phyloP scores from a whole-genome alignment of 2,329 filamentous ascomycete species.

The Monilinia fructigena region DNA sequence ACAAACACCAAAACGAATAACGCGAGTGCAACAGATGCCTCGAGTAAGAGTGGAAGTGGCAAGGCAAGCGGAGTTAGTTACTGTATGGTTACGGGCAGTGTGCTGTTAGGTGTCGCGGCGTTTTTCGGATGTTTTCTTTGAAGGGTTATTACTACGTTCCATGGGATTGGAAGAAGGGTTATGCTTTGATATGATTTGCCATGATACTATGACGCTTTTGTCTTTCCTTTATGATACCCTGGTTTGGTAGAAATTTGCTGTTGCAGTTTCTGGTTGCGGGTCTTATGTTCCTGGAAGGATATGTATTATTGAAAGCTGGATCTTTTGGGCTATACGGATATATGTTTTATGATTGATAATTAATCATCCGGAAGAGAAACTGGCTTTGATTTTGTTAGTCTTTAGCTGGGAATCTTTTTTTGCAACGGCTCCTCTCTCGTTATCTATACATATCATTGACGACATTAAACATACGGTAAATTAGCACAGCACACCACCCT shows the following conservation, averaged over 20 bases:
- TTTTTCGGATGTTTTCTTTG: conserved; percentile 12
- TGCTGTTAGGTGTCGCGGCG: conserved; percentile 5
- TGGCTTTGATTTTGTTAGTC: not conserved
- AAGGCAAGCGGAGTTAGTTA: conserved; percentile 13
- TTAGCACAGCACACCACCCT: too few species aligned
- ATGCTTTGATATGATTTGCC: not conserved
- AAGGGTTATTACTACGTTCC: not conserved
- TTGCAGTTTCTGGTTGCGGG: not conserved
- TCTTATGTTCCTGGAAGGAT: not conserved
- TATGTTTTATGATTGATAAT: not conserved
- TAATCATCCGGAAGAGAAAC: not conserved
- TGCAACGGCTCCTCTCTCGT: too few species aligned
- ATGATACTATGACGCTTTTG: not conserved
- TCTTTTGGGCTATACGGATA: not conserved
- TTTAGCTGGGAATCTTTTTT: not conserved
- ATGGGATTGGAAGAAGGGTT: not conserved
- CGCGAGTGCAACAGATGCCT: not conserved
- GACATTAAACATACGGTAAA: too few species aligned
- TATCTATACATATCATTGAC: too few species aligned
- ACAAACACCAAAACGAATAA: not conserved
- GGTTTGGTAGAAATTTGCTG: not conserved
- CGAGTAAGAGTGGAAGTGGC: conserved; percentile 9
- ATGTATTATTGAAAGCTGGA: not conserved
- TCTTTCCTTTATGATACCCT: conserved; percentile 6
- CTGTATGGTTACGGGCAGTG: not conserved